phyloP scores from a whole-genome alignment of 805 yeast genomes.

The Hanseniaspora nectarophila region DNA sequence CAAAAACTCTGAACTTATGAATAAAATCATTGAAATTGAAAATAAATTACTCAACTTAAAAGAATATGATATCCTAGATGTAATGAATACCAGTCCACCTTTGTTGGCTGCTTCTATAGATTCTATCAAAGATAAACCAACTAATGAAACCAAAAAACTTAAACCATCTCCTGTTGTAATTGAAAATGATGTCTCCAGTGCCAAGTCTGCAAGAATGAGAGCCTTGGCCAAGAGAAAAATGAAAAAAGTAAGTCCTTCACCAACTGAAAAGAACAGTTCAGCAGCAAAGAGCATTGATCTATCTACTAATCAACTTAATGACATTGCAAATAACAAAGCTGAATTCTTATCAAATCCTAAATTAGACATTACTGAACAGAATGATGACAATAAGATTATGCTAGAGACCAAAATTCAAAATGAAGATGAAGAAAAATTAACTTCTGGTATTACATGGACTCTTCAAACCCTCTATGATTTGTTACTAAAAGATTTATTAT shows the following conservation, averaged over 20 bases:
- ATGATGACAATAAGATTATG: slow-evolving; percentile 61
- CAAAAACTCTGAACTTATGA: slow-evolving; percentile 20
- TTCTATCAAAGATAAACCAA: slow-evolving; percentile 17
- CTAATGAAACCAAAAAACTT: slow-evolving; percentile 13
- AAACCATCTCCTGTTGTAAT: slow-evolving; percentile 16
- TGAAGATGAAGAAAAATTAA: slow-evolving; percentile 51
- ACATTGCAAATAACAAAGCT: slow-evolving; percentile 22
- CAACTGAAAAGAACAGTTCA: slow-evolving; percentile 18
- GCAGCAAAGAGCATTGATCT: slow-evolving; percentile 26
- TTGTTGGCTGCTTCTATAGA: slow-evolving; percentile 27
- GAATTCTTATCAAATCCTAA: slow-evolving; percentile 29
- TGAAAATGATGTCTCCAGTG: slow-evolving; percentile 14
- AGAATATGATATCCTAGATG: slow-evolving; percentile 39
- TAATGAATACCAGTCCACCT: slow-evolving; percentile 39
- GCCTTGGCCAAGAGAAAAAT: slow-evolving; percentile 93
- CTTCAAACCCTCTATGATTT: slow-evolving; percentile 87
- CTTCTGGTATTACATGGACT: slow-evolving; percentile 76
- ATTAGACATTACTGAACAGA: slow-evolving; percentile 62
- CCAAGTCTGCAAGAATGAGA: slow-evolving; percentile 57
- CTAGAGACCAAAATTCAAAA: slow-evolving; percentile 69
- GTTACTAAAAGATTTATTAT: slow-evolving; percentile 63
- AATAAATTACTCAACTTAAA: slow-evolving; percentile 36
- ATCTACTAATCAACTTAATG: slow-evolving; percentile 5
- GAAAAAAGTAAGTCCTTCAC: slow-evolving; percentile 44
- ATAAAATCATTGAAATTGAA: slow-evolving; percentile 27